These are phyloP conservation scores for Cryoendolithus antarcticus DNA, from an alignment of 2,329 filamentous ascomycete species.

Conservation along the genomic window DNA sequence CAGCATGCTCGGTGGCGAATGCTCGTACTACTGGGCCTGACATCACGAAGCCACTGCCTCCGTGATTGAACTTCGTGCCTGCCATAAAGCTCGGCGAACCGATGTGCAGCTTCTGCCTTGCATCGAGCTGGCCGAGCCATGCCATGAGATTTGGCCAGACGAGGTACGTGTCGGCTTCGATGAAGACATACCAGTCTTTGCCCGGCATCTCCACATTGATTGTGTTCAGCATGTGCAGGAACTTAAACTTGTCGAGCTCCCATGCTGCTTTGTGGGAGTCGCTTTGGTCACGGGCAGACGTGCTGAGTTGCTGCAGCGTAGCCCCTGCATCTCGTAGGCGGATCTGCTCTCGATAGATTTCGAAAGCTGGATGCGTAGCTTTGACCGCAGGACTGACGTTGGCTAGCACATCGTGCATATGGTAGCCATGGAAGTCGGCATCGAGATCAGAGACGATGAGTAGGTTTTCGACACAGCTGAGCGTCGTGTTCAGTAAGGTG, in stretches of 20 bases:
- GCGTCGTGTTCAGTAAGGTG: conserved; percentile 40
- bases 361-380: conserved; percentile 21
- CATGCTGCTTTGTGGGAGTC: conserved; percentile 10
- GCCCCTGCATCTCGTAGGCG: conserved; percentile 21
- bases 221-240: conserved; percentile 24
- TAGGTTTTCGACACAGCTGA: conserved; percentile 43
- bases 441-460: conserved; percentile 48
- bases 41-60: conserved; percentile 41
- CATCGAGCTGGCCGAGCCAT: conserved; percentile 42
- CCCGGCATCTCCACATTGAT: conserved; percentile 29
- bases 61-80: conserved; percentile 33
- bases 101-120: conserved; percentile 18
- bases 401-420: conserved; percentile 25
- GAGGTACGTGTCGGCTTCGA: conserved; percentile 47
- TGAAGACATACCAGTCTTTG: conserved; percentile 47
- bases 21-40: conserved; percentile 38
- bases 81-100: too few relatives aligned
- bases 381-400: conserved; percentile 20
- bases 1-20: conserved; percentile 29
- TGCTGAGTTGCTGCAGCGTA: conserved; percentile 20
- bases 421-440: conserved; percentile 36
- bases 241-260: conserved; percentile 28
- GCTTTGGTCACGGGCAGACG: conserved; percentile 10
- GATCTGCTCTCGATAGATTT: conserved; percentile 18
- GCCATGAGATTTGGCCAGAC: conserved; percentile 40